Percentiles rank a stretch among this genome's conserved stretches.
These are phyloP conservation scores for Candida multigemmis DNA, from an alignment of 805 yeast species.

Conservation along the genomic window DNA sequence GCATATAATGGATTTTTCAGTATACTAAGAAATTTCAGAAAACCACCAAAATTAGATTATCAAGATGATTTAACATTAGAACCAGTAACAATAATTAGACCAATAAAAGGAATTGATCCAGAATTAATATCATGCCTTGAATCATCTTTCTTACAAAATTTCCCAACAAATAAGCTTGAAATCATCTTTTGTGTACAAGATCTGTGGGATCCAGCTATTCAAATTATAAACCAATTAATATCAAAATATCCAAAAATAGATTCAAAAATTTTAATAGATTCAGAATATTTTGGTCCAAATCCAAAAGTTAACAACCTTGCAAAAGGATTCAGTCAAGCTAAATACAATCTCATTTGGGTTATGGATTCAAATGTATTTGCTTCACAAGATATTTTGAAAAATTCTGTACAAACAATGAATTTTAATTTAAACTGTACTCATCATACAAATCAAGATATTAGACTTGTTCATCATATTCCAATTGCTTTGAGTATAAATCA, in stretches of 20 bases:
- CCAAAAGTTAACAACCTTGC: constrained; percentile 84
- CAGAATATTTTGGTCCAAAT: constrained; percentile 65
- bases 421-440: constrained; percentile 46
- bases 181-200: constrained; percentile 70
- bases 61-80: constrained; percentile 9
- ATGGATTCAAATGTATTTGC: constrained; percentile 84
- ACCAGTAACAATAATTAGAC: constrained; percentile 68
- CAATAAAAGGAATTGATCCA: constrained; percentile 78
- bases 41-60: constrained; percentile 4
- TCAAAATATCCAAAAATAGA: constrained; percentile 46
- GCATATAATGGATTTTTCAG: constrained; percentile 33
- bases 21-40: constrained; percentile 20
- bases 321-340: constrained; percentile 66
- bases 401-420: constrained; percentile 49
- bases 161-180: constrained; percentile 53
- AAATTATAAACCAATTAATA: constrained; percentile 43
- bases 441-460: constrained; percentile 34
- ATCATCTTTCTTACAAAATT: constrained; percentile 59
- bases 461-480: constrained; percentile 78
- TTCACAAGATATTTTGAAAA: constrained; percentile 48
- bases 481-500: constrained; percentile 38
- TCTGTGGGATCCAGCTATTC: constrained; percentile 53
- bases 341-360: constrained; percentile 72
- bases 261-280: constrained; percentile 43
- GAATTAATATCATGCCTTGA: constrained; percentile 61